Evolutionary conservation across 768 basidiomycete species (phyloP).

Genomic region (Cystobasidium tubakii): DNA sequence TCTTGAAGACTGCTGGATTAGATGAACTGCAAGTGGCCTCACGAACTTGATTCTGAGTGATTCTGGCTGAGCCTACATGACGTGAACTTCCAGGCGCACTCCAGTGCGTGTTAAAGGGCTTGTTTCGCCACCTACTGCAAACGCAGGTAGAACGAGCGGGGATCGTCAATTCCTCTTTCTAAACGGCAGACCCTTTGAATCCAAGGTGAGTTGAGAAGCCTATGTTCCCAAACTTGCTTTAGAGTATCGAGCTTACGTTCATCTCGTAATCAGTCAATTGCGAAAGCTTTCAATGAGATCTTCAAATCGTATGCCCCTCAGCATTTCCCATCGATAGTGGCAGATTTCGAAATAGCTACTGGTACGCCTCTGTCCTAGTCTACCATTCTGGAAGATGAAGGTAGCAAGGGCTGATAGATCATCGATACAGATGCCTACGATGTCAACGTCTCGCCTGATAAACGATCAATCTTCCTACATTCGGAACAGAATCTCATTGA

Average conservation of each 20-base stretch:
- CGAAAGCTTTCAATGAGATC: constrained; percentile 81
- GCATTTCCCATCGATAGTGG: constrained; percentile 74
- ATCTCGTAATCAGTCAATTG: constrained; percentile 56
- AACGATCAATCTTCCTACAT: constrained; percentile 87
- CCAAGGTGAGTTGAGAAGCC: too few relatives aligned
- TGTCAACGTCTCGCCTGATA: constrained; percentile 93
- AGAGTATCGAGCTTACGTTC: too few relatives aligned
- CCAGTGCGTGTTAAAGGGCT: constrained; percentile 65
- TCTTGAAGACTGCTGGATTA: constrained; percentile 53
- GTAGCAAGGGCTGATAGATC: background rate
- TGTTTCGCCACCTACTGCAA: constrained; percentile 72
- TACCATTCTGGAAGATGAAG: background rate
- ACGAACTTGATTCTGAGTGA: background rate
- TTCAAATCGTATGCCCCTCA: constrained; percentile 72
- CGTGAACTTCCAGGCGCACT: constrained; percentile 37
- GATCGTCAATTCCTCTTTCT: constrained; percentile 91
- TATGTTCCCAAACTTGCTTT: background rate
- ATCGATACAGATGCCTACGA: constrained; percentile 64
- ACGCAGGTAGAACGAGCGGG: constrained; percentile 66
- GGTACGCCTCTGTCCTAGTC: constrained; percentile 53
- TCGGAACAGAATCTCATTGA: constrained; percentile 72
- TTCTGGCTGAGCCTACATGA: background rate
- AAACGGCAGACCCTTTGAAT: constrained; percentile 80
- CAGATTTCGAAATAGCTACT: constrained; percentile 74
- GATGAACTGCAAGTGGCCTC: constrained; percentile 43